Evolutionary conservation across 2,329 filamentous ascomycete species (phyloP), one percentile per base, ranked within the genome.

Genomic region (Fusarium sulawesiense): DNA sequence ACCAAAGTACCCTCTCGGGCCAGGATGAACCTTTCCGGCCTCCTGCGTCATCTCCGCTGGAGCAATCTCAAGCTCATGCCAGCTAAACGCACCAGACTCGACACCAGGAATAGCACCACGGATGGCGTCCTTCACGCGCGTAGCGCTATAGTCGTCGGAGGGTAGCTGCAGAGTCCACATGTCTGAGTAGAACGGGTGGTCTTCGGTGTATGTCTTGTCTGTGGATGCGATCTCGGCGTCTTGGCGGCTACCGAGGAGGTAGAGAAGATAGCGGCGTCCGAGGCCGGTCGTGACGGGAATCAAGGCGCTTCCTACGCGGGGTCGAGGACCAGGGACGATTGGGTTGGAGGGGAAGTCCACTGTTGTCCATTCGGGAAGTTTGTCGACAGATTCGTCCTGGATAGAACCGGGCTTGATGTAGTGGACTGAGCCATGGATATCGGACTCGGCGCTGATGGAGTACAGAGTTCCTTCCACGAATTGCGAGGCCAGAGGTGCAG

Each of bases 151-250:
- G 2, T 16, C 53, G 7, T 59, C 58, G 0, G 70, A 73, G 3
- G 64, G 67, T 7, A 73, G 25, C 10, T 73, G 70, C 1, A 73
- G 18, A 0, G 70, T 69, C 70, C 70, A 73, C 67, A 71, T 69
- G 20, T 73, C 70, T 1, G 70, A 73, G 56, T 69, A 73, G 27
- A 71, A 71, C 0, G 64, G 57, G 4, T 63, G 64, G 1, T 71
- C 63, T 20, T 72, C 50, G 0, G 61, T 72, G 14, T 53, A 72
- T 0, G 54, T n/a, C 10, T 68, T 44, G 21, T 72, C 60, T 1
- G 50, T 42, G 4, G 34, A 65, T 23, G 4, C 42, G 10, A 69
- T 37, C 4, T 59, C 48, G 0, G 48, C 37, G 18, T 70, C 70
- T 34, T 72, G 54, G 1, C 70, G 60, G 23, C 70, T 71, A 21